Base-by-base conservation (phyloP, 495 filamentous ascomycete species). In the Trichocladium uniseriatum region DNA sequence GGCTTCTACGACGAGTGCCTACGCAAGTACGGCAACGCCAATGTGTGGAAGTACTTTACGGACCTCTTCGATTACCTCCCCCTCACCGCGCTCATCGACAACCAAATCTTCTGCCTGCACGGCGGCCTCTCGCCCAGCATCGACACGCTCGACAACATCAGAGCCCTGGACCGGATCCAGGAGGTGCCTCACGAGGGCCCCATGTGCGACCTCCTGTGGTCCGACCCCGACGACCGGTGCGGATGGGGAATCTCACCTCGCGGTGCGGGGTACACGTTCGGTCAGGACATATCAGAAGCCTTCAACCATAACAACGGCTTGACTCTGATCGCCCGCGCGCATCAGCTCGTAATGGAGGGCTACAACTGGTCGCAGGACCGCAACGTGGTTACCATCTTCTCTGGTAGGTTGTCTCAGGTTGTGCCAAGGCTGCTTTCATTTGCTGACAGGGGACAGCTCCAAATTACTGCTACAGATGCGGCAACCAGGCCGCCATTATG, bases 281-380 rank as follows among this genome's bases (percentile, higher is more conserved):
- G 92, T 52, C 92, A 98, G 74, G 92, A 98, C 67, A 98, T 98
- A 59, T 96, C 91, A 9, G 92, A 98, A 72, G 92, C 92, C 4
- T 98, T 98, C 77, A 98, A 98, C 71, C 92, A 98, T 69, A 98
- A 98, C 77, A 98, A 98, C 59, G 92, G 92, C 44, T 74, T 98
- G 73, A 97, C 92, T 51, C 77, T 97, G 44, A 88, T 97, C 53
- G 91, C 91, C 49, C 77, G 90, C 58, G 90, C 90, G 19, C 90
- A 96, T 75, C 90, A 96, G 71, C 72, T 96, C 69, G 90, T 96
- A 28, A 96, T 96, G 90, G 90, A 96, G 61, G 90, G 90, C 45
- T 96, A 95, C 69, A 96, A 95, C 70, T 95, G 91, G 91, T 92
- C 86, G 37, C 91, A 95, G 66, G 90, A 95, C 64, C 72, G 91